phyloP scores from a whole-genome alignment of 169 alveolate species.

The Plasmodium yoelii region DNA sequence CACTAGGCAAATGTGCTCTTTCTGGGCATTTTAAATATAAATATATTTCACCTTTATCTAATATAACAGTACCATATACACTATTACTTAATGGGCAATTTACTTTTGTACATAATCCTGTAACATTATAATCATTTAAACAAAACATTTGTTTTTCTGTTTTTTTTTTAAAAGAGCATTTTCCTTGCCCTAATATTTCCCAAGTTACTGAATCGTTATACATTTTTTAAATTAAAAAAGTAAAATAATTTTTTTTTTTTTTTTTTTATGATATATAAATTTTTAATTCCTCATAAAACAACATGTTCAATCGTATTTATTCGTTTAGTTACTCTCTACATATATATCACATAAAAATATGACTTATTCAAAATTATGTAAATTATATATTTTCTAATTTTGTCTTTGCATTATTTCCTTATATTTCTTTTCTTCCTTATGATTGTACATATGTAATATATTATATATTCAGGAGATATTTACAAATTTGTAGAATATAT shows the following conservation, averaged over 20 bases:
- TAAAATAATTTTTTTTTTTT: too few species aligned
- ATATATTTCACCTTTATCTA: constrained; percentile 90
- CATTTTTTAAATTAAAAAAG: constrained; percentile 24
- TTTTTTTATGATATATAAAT: too few species aligned
- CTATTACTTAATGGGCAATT: constrained; percentile 99
- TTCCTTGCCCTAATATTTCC: constrained; percentile 72
- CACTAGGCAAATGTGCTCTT: constrained; percentile 98
- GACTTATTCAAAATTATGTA: background rate
- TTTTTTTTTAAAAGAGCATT: constrained; percentile 66
- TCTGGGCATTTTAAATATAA: constrained; percentile 98
- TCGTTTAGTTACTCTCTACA: background rate
- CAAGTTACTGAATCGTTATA: constrained; percentile 65
- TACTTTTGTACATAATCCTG: constrained; percentile 98
- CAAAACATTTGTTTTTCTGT: constrained; percentile 82
- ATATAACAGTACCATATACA: constrained; percentile 97
- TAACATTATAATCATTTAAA: constrained; percentile 92
- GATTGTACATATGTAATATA: background rate
- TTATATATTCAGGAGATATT: background rate
- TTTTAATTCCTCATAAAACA: too few species aligned
- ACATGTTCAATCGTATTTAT: too few species aligned
- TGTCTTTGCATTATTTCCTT: too few species aligned
- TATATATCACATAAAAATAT: constrained; percentile 1
- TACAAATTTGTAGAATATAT: too few species aligned
- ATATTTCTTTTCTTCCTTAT: background rate
- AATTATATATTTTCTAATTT: too few species aligned